Conservation (phyloP, 306 rosid species). For the Trichosanthes truncata region DNA sequence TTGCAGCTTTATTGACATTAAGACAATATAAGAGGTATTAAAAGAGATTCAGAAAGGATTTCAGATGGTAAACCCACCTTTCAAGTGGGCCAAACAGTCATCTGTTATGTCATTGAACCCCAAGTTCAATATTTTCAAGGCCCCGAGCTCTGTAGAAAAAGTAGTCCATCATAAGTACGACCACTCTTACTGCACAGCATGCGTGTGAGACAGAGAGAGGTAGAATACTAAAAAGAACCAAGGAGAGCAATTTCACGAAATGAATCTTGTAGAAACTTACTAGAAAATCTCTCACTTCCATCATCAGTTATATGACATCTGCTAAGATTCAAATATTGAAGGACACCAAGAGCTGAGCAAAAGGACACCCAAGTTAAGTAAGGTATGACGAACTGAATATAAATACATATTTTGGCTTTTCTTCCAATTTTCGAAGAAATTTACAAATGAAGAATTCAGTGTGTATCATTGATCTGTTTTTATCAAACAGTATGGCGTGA, state of each 20-base stretch:
- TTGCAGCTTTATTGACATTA: background rate
- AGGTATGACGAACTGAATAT: background rate
- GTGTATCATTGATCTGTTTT: background rate
- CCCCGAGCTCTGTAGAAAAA: conserved; percentile 51
- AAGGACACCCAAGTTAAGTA: background rate
- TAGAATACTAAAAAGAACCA: background rate
- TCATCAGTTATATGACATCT: conserved; percentile 54
- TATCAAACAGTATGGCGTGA: background rate
- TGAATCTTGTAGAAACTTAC: conserved; percentile 41
- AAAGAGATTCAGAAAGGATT: background rate
- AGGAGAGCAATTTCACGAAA: conserved; percentile 3
- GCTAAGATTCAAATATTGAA: conserved; percentile 70
- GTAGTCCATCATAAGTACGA: conserved; percentile 1
- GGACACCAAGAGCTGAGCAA: conserved; percentile 53
- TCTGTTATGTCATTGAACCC: conserved; percentile 63
- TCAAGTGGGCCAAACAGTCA: conserved; percentile 63
- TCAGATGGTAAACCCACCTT: conserved; percentile 41
- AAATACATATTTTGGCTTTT: background rate
- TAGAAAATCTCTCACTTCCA: conserved; percentile 61
- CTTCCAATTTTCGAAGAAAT: background rate
- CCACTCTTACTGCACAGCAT: background rate
- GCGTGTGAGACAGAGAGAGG: background rate
- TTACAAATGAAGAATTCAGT: background rate
- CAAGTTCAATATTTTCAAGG: conserved; percentile 66
- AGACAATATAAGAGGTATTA: background rate